Conservation (phyloP, 352 stramenopile species). For the Phytophthora agathidicida region DNA sequence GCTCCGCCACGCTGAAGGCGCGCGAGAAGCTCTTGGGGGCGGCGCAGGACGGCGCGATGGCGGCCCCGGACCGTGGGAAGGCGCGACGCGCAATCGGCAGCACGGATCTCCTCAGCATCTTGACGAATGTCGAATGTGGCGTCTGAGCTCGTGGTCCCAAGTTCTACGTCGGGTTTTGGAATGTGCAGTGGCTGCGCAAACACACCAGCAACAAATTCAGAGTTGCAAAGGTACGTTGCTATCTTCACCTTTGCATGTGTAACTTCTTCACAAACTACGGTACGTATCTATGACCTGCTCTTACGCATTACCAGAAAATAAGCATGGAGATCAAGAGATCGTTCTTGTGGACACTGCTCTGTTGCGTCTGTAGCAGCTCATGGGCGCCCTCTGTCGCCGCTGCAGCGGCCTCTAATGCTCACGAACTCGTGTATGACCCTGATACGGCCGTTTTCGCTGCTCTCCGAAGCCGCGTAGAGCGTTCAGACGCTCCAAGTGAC, state of each 20-base stretch:
- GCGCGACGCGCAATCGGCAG: constrained; percentile 34
- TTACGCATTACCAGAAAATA: constrained; percentile 47
- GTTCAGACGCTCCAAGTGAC: not conserved
- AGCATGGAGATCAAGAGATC: too few relatives aligned
- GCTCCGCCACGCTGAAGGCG: constrained; percentile 43
- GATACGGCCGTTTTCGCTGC: constrained; percentile 13
- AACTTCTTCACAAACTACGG: too few relatives aligned
- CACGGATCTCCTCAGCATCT: constrained; percentile 44
- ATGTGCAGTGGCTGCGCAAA: constrained; percentile 21
- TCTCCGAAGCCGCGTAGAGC: not conserved
- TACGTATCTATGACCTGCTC: too few relatives aligned
- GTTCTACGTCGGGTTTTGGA: not conserved
- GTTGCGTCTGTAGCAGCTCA: constrained; percentile 7
- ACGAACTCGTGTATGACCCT: constrained; percentile 31
- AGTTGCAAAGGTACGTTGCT: too few relatives aligned
- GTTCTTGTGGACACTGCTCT: constrained; percentile 23
- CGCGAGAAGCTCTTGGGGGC: constrained; percentile 29
- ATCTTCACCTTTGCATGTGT: too few relatives aligned
- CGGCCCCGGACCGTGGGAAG: constrained; percentile 19
- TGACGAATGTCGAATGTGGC: constrained; percentile 32
- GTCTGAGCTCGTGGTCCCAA: constrained; percentile 13
- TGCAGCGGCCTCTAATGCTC: not conserved
- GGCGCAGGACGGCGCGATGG: constrained; percentile 8
- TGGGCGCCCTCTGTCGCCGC: not conserved
- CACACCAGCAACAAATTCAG: too few relatives aligned